Conservation (phyloP, 805 yeast genomes). For the Isabelozyma heimii region DNA sequence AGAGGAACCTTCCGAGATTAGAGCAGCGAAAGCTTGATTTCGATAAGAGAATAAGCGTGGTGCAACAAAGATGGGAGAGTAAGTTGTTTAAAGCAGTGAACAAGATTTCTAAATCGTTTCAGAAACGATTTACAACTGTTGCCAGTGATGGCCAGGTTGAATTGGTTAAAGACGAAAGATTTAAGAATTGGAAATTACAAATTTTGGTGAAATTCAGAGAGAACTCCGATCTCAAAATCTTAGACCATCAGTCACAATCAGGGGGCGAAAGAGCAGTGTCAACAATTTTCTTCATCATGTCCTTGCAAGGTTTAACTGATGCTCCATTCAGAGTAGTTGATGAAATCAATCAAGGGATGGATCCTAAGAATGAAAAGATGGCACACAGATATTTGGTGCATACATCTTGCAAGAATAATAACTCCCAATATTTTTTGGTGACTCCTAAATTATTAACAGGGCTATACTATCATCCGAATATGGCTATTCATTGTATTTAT, state of each 20-base stretch:
- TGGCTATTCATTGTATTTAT: slow-evolving; percentile 81
- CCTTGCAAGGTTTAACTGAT: slow-evolving; percentile 81
- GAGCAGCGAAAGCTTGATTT: slow-evolving; percentile 20
- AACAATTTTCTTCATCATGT: slow-evolving; percentile 84
- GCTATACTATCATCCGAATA: slow-evolving; percentile 69
- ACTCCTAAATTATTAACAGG: slow-evolving; percentile 88
- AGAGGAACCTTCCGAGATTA: slow-evolving; percentile 36
- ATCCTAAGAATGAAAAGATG: slow-evolving; percentile 82
- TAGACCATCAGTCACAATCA: slow-evolving; percentile 87
- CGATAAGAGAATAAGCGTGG: slow-evolving; percentile 33
- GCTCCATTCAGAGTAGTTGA: slow-evolving; percentile 96
- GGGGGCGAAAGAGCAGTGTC: slow-evolving; percentile 98
- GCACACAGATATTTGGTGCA: slow-evolving; percentile 85
- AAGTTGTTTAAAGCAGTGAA: slow-evolving; percentile 51
- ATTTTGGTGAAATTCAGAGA: slow-evolving; percentile 86
- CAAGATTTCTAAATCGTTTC: slow-evolving; percentile 62
- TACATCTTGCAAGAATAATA: slow-evolving; percentile 60
- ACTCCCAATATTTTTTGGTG: slow-evolving; percentile 83
- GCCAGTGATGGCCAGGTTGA: slow-evolving; percentile 89
- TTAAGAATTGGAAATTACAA: slow-evolving; percentile 76
- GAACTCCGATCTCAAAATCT: slow-evolving; percentile 60
- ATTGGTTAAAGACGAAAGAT: slow-evolving; percentile 49
- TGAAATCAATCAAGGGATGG: slow-evolving; percentile 99
- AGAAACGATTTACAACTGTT: slow-evolving; percentile 63
- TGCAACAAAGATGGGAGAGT: slow-evolving; percentile 58